Evolutionary conservation across 2,329 filamentous ascomycete genomes (phyloP), one percentile per base, ranked within the genome.

Genomic region (Phyllosticta ampelicida): DNA sequence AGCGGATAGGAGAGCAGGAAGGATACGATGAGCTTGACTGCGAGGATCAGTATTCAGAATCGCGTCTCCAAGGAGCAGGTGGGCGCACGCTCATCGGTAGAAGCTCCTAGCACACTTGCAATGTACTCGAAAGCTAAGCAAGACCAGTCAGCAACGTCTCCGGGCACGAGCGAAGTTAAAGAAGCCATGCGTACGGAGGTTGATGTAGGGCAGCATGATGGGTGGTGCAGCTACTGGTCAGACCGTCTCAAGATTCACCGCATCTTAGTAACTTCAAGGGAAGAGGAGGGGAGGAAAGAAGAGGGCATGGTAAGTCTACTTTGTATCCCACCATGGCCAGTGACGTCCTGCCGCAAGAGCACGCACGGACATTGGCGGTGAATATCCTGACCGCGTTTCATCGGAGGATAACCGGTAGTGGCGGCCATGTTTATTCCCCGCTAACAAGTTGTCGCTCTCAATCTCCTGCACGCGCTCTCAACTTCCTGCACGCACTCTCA

Each of bases 1-100:
- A 99, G 80, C 2, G 94, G 94, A 69, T 95, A 99, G 10, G 94
- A 97, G 48, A 96, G 73, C 53, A 99, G 79, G 72, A 97, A 95
- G 6, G 89, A 90, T 70, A 85, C 86, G 66, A 96, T 86, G 65
- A 97, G 86, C 73, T 99, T 99, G 65, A 99, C 91, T 96, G 65
- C 59, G 53, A n/a, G 28, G 56, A 54, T 44, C 52, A 51, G 23
- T 29, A 28, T 49, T 20, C 54, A 54, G n/a, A 20, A 48, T 52
- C 16, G 23, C 44, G 44, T 13, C 10, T 44, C 10, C 13, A 23
- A 18, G 44, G 51, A 21, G 6, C 9, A 26, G 36, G 51, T n/a
- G 54, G 18, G 61, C 78, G 65, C 74, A 85, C 83, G 71, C 67
- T 87, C 84, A 71, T 87, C 85, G 60, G 80, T 70, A 19, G 84